Evolutionary conservation across 139 green algal genomes (phyloP).

Genomic region (Asterochloris erici): DNA sequence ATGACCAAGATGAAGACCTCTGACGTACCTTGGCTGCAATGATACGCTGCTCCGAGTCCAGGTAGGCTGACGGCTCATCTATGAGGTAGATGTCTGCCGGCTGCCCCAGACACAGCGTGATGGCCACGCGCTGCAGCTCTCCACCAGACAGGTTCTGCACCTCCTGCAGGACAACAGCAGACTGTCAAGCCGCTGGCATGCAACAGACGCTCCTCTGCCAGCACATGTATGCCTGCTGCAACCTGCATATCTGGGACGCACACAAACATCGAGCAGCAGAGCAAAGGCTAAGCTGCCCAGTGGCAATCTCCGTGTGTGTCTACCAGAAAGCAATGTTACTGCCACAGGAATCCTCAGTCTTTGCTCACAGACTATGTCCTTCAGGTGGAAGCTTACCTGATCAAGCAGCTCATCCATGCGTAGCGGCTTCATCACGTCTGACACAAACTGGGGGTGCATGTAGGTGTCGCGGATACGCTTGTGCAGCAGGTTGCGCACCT

Average conservation of each 20-base stretch:
- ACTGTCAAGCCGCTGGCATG: background rate
- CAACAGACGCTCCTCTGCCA: background rate
- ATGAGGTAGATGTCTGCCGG: constrained; percentile 98
- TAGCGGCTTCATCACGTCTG: constrained; percentile 90
- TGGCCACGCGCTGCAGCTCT: constrained; percentile 93
- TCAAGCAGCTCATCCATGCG: constrained; percentile 93
- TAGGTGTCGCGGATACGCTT: constrained; percentile 93
- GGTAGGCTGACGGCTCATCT: constrained; percentile 97
- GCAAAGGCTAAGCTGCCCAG: too few relatives aligned
- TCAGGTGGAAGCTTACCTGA: constrained; percentile 38
- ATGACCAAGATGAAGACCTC: background rate
- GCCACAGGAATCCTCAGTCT: too few relatives aligned
- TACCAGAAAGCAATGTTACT: too few relatives aligned
- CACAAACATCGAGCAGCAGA: background rate
- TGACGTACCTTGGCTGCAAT: constrained; percentile 83
- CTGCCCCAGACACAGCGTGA: constrained; percentile 90
- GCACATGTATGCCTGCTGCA: too few relatives aligned
- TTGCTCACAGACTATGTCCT: constrained; percentile 18
- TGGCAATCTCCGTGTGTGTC: too few relatives aligned
- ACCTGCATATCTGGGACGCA: background rate
- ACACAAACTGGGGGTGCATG: constrained; percentile 90
- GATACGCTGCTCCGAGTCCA: constrained; percentile 98
- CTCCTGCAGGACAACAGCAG: constrained; percentile 1
- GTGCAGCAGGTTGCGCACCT: constrained; percentile 89
- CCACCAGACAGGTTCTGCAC: constrained; percentile 93